Evolutionary conservation across 768 basidiomycete species (phyloP).

Genomic region (Candolleomyces aberdarensis): DNA sequence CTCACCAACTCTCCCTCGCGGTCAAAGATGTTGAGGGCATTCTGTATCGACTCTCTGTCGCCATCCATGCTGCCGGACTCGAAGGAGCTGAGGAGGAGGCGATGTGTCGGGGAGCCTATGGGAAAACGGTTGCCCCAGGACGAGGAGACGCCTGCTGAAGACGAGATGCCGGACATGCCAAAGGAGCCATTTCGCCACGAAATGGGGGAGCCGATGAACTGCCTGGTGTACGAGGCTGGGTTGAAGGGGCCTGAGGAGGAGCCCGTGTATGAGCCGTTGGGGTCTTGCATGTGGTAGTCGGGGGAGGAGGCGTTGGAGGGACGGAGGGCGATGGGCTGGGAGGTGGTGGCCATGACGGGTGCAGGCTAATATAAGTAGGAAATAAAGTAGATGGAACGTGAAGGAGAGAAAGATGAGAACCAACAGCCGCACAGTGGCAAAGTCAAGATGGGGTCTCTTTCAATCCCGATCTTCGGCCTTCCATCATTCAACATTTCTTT

Average conservation of each 20-base stretch:
- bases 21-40: constrained; percentile 64
- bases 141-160: constrained; percentile 60
- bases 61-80: constrained; percentile 41
- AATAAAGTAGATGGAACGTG: constrained; percentile 3
- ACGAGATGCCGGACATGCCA: constrained; percentile 49
- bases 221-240: constrained; percentile 61
- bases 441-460: neutral
- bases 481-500: constrained; percentile 2
- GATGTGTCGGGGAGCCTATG: constrained; percentile 10
- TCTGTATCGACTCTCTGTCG: constrained; percentile 55
- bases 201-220: constrained; percentile 69
- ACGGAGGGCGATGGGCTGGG: constrained; percentile 49
- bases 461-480: neutral
- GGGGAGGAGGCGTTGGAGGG: constrained; percentile 14
- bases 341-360: constrained; percentile 22
- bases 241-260: constrained; percentile 51
- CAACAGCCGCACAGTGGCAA: neutral
- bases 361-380: constrained; percentile 3
- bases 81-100: constrained; percentile 17
- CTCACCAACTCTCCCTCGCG: constrained; percentile 72
- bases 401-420: neutral
- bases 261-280: constrained; percentile 48
- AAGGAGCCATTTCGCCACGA: constrained; percentile 71
- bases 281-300: constrained; percentile 38
- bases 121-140: constrained; percentile 48